Evolutionary conservation across 345 rosid species (phyloP).

Genomic region (Cardamine occulta): DNA sequence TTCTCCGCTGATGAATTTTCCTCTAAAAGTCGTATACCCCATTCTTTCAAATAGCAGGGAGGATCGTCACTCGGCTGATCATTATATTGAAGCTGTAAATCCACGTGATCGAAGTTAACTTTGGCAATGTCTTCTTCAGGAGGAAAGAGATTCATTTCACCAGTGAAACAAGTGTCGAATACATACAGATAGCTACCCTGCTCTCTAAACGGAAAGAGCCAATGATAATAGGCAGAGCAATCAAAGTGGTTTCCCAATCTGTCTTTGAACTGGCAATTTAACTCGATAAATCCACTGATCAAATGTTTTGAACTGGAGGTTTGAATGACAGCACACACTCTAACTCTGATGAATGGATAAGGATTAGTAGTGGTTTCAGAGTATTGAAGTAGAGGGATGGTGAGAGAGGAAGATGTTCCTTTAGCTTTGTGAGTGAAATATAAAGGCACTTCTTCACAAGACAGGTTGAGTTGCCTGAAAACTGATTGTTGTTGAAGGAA

Average conservation of each 20-base stretch:
- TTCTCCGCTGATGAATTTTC: not conserved
- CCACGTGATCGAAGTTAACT: not conserved
- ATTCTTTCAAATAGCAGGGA: not conserved
- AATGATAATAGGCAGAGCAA: too few species aligned
- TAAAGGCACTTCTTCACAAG: slow-evolving; percentile 4
- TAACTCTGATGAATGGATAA: not conserved
- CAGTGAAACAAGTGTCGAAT: not conserved
- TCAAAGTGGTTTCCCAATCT: not conserved
- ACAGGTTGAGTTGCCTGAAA: not conserved
- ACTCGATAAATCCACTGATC: too few species aligned
- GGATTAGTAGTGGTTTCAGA: too few species aligned
- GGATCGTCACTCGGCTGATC: too few species aligned
- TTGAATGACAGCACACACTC: not conserved
- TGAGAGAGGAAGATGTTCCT: not conserved
- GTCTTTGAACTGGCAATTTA: not conserved
- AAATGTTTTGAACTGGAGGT: too few species aligned
- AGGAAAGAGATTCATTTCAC: not conserved
- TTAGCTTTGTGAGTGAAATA: slow-evolving; percentile 7
- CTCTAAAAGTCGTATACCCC: slow-evolving; percentile 9
- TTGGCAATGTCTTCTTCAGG: not conserved
- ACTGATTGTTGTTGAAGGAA: not conserved
- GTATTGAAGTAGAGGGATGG: not conserved
- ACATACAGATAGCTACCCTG: not conserved
- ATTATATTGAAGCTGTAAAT: not conserved
- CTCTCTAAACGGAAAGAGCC: too few species aligned